Percentiles rank a stretch among this genome's conserved stretches.
phyloP scores from a whole-genome alignment of 345 rosid genomes.

The Barbarea vulgaris region DNA sequence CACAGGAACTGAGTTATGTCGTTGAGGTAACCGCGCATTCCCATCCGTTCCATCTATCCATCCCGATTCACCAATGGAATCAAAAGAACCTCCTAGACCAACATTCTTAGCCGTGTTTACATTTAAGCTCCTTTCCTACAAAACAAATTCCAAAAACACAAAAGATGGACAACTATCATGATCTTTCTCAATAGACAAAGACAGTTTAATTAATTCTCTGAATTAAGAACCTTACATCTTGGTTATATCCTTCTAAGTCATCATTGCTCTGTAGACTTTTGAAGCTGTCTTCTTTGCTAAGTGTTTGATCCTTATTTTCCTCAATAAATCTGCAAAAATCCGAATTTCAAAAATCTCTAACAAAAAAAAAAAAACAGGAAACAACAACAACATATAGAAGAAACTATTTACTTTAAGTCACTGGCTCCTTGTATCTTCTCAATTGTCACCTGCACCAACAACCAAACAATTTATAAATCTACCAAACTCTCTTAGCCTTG shows the following conservation, averaged over 20 bases:
- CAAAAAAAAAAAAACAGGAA: background rate
- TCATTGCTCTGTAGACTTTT: conserved; percentile 55
- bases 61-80: conserved; percentile 46
- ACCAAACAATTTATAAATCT: conserved; percentile 5
- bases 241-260: conserved; percentile 45
- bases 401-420: conserved; percentile 55
- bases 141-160: background rate
- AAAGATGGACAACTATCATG: conserved; percentile 3
- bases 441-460: conserved; percentile 63
- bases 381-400: background rate
- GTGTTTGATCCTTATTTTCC: conserved; percentile 50
- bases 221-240: conserved; percentile 53
- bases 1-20: conserved; percentile 56
- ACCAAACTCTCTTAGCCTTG: background rate
- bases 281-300: conserved; percentile 50
- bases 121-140: conserved; percentile 54
- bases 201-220: conserved; percentile 18
- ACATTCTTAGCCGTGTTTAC: conserved; percentile 33
- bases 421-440: conserved; percentile 61
- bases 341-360: conserved; percentile 25
- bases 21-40: conserved; percentile 36
- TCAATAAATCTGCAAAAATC: conserved; percentile 48
- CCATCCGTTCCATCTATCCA: conserved; percentile 43
- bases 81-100: conserved; percentile 46
- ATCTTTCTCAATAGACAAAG: conserved; percentile 2